Evolutionary conservation across 2,329 filamentous ascomycete genomes (phyloP).

Genomic region (Pseudogymnoascus sp.): DNA sequence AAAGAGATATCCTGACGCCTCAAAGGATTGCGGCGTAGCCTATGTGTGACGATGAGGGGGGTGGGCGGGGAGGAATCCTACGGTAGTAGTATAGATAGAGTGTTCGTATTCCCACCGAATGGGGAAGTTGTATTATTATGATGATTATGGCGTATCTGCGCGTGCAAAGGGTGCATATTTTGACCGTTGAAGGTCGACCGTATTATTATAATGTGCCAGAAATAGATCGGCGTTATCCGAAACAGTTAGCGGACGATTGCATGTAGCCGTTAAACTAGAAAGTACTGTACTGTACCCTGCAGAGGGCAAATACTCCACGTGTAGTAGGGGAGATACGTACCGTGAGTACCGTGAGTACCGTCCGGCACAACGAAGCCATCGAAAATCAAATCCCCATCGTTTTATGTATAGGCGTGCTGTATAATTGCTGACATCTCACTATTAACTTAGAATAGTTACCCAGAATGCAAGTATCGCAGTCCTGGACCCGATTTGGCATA

Average conservation of each 20-base stretch:
- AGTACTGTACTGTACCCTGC: neutral
- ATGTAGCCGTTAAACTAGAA: slow-evolving; percentile 6
- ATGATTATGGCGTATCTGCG: slow-evolving; percentile 6
- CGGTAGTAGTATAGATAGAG: neutral
- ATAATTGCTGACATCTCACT: neutral
- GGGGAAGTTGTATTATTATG: slow-evolving; percentile 4
- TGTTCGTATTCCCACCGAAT: slow-evolving; percentile 4
- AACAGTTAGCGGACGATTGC: neutral
- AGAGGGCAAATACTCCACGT: neutral
- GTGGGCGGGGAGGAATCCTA: neutral
- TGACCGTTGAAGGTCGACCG: neutral
- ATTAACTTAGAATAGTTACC: neutral
- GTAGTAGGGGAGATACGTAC: neutral
- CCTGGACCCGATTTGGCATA: neutral
- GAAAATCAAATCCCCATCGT: neutral
- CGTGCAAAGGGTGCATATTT: slow-evolving; percentile 3
- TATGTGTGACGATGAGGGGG: neutral
- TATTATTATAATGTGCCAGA: slow-evolving; percentile 4
- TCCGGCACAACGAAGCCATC: neutral
- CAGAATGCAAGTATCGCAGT: neutral
- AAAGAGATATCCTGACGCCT: neutral
- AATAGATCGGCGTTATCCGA: slow-evolving; percentile 1
- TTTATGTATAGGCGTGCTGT: neutral
- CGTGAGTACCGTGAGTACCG: neutral
- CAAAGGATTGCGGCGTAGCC: slow-evolving; percentile 1